Evolutionary conservation across 495 filamentous ascomycete species (phyloP).

Genomic region (Cryomyces antarcticus): DNA sequence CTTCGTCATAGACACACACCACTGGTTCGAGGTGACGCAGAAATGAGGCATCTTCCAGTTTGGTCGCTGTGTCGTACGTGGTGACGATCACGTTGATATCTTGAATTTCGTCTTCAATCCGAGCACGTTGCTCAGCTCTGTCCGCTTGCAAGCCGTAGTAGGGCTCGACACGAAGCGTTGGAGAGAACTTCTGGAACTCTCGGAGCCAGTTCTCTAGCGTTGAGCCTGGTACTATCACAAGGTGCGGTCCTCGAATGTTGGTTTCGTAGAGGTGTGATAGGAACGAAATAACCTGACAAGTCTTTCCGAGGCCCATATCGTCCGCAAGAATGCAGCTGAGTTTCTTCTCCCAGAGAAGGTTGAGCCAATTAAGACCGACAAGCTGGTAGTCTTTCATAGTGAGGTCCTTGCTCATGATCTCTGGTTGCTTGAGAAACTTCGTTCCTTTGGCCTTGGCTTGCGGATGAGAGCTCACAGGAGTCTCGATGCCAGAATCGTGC

Average conservation of each 20-base stretch:
- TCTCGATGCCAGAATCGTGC: conserved; percentile 52
- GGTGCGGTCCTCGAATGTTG: conserved; percentile 50
- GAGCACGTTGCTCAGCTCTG: conserved; percentile 40
- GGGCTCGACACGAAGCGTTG: conserved; percentile 47
- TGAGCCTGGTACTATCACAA: conserved; percentile 79
- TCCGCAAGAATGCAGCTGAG: conserved; percentile 83
- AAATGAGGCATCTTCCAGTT: conserved; percentile 46
- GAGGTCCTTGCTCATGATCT: conserved; percentile 47
- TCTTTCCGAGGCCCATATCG: conserved; percentile 97
- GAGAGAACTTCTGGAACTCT: conserved; percentile 79
- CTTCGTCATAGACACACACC: conserved; percentile 77
- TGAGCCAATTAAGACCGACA: conserved; percentile 86
- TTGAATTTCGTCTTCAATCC: conserved; percentile 38
- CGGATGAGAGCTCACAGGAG: conserved; percentile 40
- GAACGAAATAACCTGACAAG: conserved; percentile 87
- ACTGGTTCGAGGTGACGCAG: conserved; percentile 38
- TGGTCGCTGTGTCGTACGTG: conserved; percentile 60
- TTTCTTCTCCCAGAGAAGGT: conserved; percentile 52
- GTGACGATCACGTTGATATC: conserved; percentile 74
- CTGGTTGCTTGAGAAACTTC: conserved; percentile 46
- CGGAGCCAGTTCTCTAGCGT: conserved; percentile 89
- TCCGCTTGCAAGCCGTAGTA: conserved; percentile 57
- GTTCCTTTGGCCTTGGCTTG: conserved; percentile 26
- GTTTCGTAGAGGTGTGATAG: conserved; percentile 60
- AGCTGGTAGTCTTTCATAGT: conserved; percentile 81